These are phyloP conservation scores for Tulasnella calospora DNA, from an alignment of 768 basidiomycete species.

Conservation along the genomic window DNA sequence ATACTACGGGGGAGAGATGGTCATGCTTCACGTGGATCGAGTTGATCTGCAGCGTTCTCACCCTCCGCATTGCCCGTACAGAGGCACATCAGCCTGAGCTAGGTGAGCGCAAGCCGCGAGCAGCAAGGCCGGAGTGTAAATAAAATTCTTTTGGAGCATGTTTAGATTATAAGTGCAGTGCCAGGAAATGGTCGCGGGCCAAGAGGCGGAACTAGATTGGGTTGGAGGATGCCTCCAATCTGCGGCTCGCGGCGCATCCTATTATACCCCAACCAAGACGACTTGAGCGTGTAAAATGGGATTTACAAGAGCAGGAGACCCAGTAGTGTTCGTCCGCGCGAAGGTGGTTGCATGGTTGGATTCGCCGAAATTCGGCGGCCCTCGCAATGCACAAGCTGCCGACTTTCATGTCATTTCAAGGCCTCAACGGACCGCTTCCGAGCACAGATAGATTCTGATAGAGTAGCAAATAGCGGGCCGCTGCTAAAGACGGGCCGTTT, in stretches of 20 bases:
- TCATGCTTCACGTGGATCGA: no score
- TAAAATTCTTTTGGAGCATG: neutral
- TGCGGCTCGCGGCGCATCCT: neutral
- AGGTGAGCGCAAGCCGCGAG: neutral
- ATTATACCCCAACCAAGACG: neutral
- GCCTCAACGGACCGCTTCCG: neutral
- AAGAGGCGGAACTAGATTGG: neutral
- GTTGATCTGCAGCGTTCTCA: no score
- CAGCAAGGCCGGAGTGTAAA: neutral
- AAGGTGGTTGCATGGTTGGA: neutral
- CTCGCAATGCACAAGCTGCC: neutral
- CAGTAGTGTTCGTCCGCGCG: neutral
- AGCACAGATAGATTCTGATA: neutral
- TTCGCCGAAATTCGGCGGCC: neutral
- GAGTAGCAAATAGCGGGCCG: neutral
- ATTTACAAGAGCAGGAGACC: neutral
- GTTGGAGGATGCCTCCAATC: neutral
- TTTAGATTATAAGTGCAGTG: neutral
- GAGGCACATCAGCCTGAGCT: neutral
- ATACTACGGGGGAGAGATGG: neutral
- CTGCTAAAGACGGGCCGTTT: neutral
- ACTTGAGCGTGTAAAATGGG: neutral
- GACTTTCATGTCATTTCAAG: neutral
- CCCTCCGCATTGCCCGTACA: neutral
- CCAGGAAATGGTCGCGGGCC: neutral